Evolutionary conservation across 768 basidiomycete genomes (phyloP), one percentile per base, ranked within the genome.

Genomic region (Kwoniella dendrophila): DNA sequence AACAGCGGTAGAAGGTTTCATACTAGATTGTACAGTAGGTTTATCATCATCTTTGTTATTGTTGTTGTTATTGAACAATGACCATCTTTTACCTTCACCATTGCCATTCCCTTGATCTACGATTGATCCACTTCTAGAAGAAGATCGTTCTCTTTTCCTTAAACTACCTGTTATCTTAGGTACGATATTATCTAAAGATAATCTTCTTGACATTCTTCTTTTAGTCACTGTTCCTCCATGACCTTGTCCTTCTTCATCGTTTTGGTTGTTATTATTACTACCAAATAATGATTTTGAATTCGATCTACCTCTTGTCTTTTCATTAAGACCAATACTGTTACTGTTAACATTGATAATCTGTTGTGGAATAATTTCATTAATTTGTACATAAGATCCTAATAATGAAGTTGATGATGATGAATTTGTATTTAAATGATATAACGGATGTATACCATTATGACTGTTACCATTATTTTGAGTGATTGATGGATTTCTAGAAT

Each of bases 161-260:
- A 56, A 44, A 14, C 56, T 58, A n/a, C 62, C 62, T 24, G 49
- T 29, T n/a, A 64, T 30, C 24, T 45, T 48, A 16, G 49, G 49
- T 6, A 45, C 33, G 57, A 64, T 47, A 36, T 55, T 59, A 27
- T 64, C 63, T 24, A 64, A 44, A 1, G 57, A 59, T 1, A 64
- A 36, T 34, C 63, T 16, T 18, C 57, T 53, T 4, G 63, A 59
- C 11, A 64, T n/a, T 24, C 51, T 44, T 24, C 49, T n/a, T 8
- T 48, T 56, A 16, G 26, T 30, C n/a, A n/a, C n/a, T n/a, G n/a
- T n/a, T n/a, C n/a, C n/a, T n/a, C n/a, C n/a, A n/a, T n/a, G n/a
- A n/a, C n/a, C n/a, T n/a, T n/a, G n/a, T n/a, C n/a, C n/a, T 8
- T 8, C 18, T 38, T 18, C 18, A 38, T 38, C 36, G 18, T 8